A percentile compares a stretch with the other conserved stretches of the same genome.
Evolutionary conservation across 768 basidiomycete genomes (phyloP).

Genomic region (Tulasnella sp.): DNA sequence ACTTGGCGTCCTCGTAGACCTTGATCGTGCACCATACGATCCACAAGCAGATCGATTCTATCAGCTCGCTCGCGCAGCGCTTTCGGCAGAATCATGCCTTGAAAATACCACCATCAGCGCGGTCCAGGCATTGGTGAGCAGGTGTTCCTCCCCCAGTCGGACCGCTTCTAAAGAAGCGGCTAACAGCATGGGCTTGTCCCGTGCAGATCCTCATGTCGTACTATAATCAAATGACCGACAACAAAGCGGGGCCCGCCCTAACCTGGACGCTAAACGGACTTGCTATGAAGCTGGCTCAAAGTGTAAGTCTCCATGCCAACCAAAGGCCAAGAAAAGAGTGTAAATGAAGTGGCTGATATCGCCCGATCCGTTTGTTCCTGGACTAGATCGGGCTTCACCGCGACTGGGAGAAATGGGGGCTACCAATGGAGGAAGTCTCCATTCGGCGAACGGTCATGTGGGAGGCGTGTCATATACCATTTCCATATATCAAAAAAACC

Average conservation of each 20-base stretch:
- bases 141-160: background rate
- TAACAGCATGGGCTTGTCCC: background rate
- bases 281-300: conserved; percentile 16
- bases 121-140: conserved; percentile 16
- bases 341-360: background rate
- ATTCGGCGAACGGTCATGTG: conserved; percentile 16
- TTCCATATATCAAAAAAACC: background rate
- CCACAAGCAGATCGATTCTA: conserved; percentile 18
- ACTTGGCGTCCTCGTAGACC: conserved; percentile 50
- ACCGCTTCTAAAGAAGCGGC: too few relatives aligned
- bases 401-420: conserved; percentile 16
- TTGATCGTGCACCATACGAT: conserved; percentile 39
- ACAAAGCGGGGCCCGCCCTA: conserved; percentile 14
- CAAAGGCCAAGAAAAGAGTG: background rate
- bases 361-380: background rate
- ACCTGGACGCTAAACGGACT: conserved; percentile 16
- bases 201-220: conserved; percentile 16
- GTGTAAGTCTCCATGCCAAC: conserved; percentile 9
- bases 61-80: conserved; percentile 14
- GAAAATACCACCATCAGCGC: conserved; percentile 15
- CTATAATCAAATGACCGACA: conserved; percentile 17
- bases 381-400: conserved; percentile 18
- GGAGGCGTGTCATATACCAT: conserved; percentile 14
- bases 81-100: conserved; percentile 13
- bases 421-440: conserved; percentile 15